Evolutionary conservation across 2,329 filamentous ascomycete genomes (phyloP).

Genomic region (Talaromyces verruculosus): DNA sequence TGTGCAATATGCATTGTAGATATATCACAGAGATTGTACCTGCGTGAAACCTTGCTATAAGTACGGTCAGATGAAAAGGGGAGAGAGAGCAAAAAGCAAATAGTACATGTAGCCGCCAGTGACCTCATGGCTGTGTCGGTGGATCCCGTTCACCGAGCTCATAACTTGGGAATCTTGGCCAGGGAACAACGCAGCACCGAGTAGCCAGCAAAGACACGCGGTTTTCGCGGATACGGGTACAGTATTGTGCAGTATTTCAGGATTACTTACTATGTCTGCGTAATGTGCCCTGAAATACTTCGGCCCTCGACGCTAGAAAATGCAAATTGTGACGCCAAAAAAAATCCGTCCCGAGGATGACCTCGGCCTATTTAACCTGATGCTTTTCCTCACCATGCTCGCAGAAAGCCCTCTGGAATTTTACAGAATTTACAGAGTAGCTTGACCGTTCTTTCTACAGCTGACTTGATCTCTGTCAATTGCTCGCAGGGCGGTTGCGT

Average conservation of each 20-base stretch:
- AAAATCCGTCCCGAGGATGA: conserved; percentile 2
- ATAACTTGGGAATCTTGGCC: not conserved
- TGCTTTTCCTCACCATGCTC: not conserved
- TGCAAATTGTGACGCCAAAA: not conserved
- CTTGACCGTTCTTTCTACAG: not conserved
- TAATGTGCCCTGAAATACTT: not conserved
- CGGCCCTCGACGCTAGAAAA: conserved; percentile 11
- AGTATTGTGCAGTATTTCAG: not conserved
- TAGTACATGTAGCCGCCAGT: not conserved
- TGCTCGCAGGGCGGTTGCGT: not conserved
- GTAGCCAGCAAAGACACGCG: not conserved
- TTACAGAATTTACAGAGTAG: not conserved
- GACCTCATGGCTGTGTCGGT: conserved; percentile 18
- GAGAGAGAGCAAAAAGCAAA: not conserved
- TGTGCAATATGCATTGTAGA: not conserved
- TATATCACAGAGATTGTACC: not conserved
- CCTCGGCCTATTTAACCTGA: conserved; percentile 9
- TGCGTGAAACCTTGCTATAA: not conserved
- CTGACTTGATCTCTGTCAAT: no score
- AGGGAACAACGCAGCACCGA: not conserved
- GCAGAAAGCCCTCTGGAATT: not conserved
- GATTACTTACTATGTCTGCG: no score
- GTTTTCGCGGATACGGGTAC: conserved; percentile 9
- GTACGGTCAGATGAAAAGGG: not conserved
- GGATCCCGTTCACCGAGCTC: conserved; percentile 15